These are phyloP conservation scores for Metschnikowia arizonensis DNA, from an alignment of 805 yeast genomes.

Conservation along the genomic window DNA sequence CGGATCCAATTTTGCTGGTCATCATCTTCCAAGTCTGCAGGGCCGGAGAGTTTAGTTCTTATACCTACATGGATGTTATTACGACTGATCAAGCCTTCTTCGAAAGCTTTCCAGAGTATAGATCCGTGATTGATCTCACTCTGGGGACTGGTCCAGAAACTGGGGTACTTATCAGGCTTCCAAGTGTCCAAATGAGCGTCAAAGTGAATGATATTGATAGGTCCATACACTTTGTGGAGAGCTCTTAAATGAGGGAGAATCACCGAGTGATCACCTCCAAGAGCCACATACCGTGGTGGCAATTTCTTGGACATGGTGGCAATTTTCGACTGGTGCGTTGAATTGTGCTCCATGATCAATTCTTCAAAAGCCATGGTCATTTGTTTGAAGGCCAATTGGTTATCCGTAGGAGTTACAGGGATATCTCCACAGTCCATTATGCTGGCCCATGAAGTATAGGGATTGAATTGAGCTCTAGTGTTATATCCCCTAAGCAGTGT, in stretches of 20 bases:
- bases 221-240: slow-evolving; percentile 56
- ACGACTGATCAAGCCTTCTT: slow-evolving; percentile 60
- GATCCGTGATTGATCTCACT: slow-evolving; percentile 76
- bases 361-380: slow-evolving; percentile 53
- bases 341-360: slow-evolving; percentile 43
- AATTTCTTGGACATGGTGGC: slow-evolving; percentile 22
- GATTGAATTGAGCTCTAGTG: slow-evolving; percentile 54
- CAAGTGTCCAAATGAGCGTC: slow-evolving; percentile 85
- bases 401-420: slow-evolving; percentile 59
- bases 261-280: slow-evolving; percentile 84
- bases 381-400: slow-evolving; percentile 48
- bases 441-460: slow-evolving; percentile 47
- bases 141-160: slow-evolving; percentile 55
- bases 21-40: slow-evolving; percentile 58
- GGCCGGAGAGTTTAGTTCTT: slow-evolving; percentile 67
- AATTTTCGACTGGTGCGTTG: slow-evolving; percentile 15
- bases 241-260: slow-evolving; percentile 70
- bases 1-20: slow-evolving; percentile 64
- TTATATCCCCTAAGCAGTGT: slow-evolving; percentile 67
- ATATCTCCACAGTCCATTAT: slow-evolving; percentile 56
- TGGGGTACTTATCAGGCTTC: slow-evolving; percentile 68
- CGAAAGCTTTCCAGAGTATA: slow-evolving; percentile 76
- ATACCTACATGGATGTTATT: slow-evolving; percentile 72
- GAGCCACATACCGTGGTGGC: slow-evolving; percentile 58
- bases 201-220: slow-evolving; percentile 70